Evolutionary conservation across 345 rosid genomes (phyloP), one percentile per base, ranked within the genome.

Genomic region (Cardiospermum halicacabum): DNA sequence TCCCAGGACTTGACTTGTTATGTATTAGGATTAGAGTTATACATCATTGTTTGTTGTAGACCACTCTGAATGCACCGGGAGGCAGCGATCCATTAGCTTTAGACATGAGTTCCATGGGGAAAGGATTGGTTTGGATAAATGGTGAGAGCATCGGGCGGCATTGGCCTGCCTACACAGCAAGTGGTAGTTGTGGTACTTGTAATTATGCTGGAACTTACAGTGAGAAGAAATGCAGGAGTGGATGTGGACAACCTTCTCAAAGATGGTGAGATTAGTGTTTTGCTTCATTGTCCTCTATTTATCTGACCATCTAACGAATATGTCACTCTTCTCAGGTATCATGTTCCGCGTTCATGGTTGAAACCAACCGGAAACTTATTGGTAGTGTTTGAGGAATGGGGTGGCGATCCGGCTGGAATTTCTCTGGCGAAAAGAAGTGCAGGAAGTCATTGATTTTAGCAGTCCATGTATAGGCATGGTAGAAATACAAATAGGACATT

Each of bases 321-420:
- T 19, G 21, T 53, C 13, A 18, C 30, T 77, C 68, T 53, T 72
- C n/a, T n/a, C n/a, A 89, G 97, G 93, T 94, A 94, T 72, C 99
- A 91, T 69, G 77, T 91, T 43, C 97, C 97, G 2, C 86, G 79
- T 25, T 89, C 99, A n/a, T 91, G 99, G 97, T 67, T 94, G 40
- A 75, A 80, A 26, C 81, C 85, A 2, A 64, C 74, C 4, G 91
- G 83, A 40, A 91, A 91, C 68, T 58, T 78, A n/a, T 42, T 91
- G 78, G 88, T 86, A 21, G 96, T 86, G 69, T 84, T 89, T 54
- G 96, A 89, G 69, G 96, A 89, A 54, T 86, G 83, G 84, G 99
- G 99, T 40, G 97, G 99, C 61, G 87, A 91, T 64, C 89, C 96
- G 2, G 69, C 66, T 58, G 84, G 89, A 34, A 83, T 87, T 67